Evolutionary conservation across 2,329 filamentous ascomycete species (phyloP), one percentile per base, ranked within the genome.

Genomic region (Talaromyces marneffei): DNA sequence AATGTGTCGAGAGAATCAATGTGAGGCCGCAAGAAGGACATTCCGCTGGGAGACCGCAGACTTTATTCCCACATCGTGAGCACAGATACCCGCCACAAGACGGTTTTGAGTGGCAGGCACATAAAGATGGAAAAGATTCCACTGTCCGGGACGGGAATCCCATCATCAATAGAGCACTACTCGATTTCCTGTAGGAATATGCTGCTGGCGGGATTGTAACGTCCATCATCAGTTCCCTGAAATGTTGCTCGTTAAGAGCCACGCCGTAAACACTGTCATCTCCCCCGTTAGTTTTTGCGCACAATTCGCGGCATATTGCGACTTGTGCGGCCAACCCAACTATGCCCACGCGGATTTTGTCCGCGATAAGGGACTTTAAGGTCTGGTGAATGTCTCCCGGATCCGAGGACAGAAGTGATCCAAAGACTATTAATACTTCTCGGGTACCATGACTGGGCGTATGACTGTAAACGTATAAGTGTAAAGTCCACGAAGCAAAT

Each of bases 301-400:
- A 94, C 44, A 99, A 85, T 72, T 97, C 92, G 27, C 87, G 85
- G 78, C 94, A 97, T 66, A 99, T 92, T 70, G 91, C 90, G 23
- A 99, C 87, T 67, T 96, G 90, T 1, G 93, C 94, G 5, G 92
- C 89, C 42, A 99, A 84, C 0, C 94, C 94, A 60, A 99, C 90
- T 58, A 99, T 86, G 44, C 89, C 88, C 10, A 97, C 91, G 16
- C 91, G 87, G 68, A 99, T 92, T 61, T 88, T 87, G 75, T 97
- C 92, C 65, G 83, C 80, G 42, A 96, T 85, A 31, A 97, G 88
- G 37, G 84, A 84, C 55, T 82, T 80, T 70, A 97, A 91, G 0
- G 93, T 97, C 67, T 92, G 86, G 77, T 96, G 91, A 62, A 99
- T 97, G 74, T 99, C 94, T 63, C 92, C 92, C 0, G 94, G 94